These are phyloP conservation scores for Phytopythium mirpurense DNA, from an alignment of 352 stramenopile genomes.

Conservation along the genomic window DNA sequence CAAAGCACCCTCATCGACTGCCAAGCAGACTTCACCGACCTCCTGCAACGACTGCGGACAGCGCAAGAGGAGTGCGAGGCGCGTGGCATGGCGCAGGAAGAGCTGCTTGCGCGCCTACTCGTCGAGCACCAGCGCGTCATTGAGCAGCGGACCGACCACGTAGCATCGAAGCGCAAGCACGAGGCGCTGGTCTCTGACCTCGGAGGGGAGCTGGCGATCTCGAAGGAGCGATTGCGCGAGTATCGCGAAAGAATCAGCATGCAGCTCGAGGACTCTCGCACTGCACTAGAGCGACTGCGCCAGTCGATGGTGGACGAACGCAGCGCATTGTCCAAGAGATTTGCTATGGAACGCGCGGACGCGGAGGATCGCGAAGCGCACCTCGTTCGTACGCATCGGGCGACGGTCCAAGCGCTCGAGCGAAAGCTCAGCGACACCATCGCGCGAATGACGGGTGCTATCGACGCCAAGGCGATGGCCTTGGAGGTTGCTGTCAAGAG, in stretches of 20 bases:
- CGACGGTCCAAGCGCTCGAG: constrained; percentile 8
- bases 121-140: neutral
- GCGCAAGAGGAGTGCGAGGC: neutral
- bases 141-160: neutral
- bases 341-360: neutral
- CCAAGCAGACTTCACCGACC: neutral
- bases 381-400: constrained; percentile 6
- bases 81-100: neutral
- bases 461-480: constrained; percentile 28
- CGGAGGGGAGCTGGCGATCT: neutral
- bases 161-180: neutral
- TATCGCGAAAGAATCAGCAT: constrained; percentile 12
- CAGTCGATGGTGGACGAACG: constrained; percentile 1
- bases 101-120: neutral
- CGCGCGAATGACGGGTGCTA: constrained; percentile 26
- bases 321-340: constrained; percentile 3
- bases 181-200: neutral
- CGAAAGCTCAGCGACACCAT: constrained; percentile 17
- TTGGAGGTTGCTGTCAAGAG: constrained; percentile 21
- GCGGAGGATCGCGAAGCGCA: neutral
- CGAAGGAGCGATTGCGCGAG: constrained; percentile 1
- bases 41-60: neutral
- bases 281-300: constrained; percentile 6
- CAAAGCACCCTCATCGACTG: neutral
- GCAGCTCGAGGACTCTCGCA: constrained; percentile 15